These are phyloP conservation scores for Candida piceae DNA, from an alignment of 805 yeast genomes.

Conservation along the genomic window DNA sequence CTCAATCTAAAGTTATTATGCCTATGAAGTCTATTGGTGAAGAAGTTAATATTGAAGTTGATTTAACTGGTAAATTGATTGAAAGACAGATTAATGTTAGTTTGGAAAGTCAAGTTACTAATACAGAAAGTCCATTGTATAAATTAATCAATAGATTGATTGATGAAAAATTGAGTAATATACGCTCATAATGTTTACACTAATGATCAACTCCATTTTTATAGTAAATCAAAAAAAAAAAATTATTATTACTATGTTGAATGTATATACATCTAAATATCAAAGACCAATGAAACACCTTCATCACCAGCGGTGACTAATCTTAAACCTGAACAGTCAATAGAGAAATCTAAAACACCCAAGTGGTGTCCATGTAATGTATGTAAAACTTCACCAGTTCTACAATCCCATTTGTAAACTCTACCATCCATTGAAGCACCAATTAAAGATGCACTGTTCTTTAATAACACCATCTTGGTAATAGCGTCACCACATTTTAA, in stretches of 20 bases:
- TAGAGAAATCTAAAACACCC: constrained; percentile 85
- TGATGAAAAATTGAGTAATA: constrained; percentile 34
- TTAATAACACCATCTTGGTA: constrained; percentile 68
- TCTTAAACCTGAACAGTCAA: constrained; percentile 60
- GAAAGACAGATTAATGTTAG: constrained; percentile 74
- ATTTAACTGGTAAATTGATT: constrained; percentile 84
- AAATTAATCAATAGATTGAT: constrained; percentile 44
- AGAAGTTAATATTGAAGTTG: constrained; percentile 87
- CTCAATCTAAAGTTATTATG: constrained; percentile 76
- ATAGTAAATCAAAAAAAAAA: no score
- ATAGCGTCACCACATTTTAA: constrained; percentile 74
- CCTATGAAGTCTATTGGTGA: constrained; percentile 61
- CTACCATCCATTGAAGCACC: constrained; percentile 83
- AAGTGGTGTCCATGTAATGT: constrained; percentile 88
- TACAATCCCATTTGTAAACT: constrained; percentile 81
- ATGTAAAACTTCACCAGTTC: constrained; percentile 75
- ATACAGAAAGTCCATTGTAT: constrained; percentile 44
- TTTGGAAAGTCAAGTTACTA: constrained; percentile 48
- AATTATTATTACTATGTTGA: no score
- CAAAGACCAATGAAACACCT: constrained; percentile 80
- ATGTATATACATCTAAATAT: no score
- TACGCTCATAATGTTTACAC: no score
- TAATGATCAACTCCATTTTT: no score
- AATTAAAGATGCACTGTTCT: constrained; percentile 49
- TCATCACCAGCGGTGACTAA: constrained; percentile 95